Percentiles rank a stretch among this genome's conserved stretches.
These are phyloP conservation scores for Incumbomyces lentus DNA, from an alignment of 2,329 filamentous ascomycete genomes.

Conservation along the genomic window DNA sequence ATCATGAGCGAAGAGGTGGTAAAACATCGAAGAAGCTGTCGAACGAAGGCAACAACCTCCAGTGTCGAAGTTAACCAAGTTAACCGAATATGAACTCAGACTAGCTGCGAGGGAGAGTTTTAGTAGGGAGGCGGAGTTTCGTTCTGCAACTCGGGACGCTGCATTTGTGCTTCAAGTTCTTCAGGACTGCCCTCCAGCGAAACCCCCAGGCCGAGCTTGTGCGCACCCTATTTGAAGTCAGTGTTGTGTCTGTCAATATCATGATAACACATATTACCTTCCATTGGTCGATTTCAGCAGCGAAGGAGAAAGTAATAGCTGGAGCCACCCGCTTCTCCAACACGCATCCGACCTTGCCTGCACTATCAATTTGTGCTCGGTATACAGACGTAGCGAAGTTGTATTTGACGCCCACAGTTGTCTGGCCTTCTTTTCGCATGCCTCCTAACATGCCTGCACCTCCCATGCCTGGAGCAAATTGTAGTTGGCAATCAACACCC, in stretches of 20 bases:
- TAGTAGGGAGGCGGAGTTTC: conserved; percentile 39
- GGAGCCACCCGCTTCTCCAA: conserved; percentile 93
- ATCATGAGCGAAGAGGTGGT: conserved; percentile 7
- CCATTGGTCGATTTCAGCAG: conserved; percentile 89
- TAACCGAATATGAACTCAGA: neutral
- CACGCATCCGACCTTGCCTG: conserved; percentile 84
- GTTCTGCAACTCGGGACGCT: conserved; percentile 27
- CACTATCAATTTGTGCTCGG: conserved; percentile 89
- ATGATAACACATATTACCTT: conserved; percentile 54
- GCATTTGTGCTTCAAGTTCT: conserved; percentile 59
- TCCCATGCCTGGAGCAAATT: conserved; percentile 55
- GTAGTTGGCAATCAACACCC: conserved; percentile 86
- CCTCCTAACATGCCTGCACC: conserved; percentile 65
- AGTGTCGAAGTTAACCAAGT: neutral
- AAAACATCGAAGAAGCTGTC: conserved; percentile 6
- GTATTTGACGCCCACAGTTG: conserved; percentile 92
- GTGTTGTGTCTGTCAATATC: neutral
- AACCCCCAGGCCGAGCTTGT: conserved; percentile 88
- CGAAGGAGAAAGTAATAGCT: conserved; percentile 86
- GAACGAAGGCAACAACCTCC: neutral
- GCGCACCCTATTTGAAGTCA: conserved; percentile 58
- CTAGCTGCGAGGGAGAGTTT: conserved; percentile 10
- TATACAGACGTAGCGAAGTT: conserved; percentile 94
- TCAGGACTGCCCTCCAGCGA: conserved; percentile 79
- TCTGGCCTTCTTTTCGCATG: conserved; percentile 73